Evolutionary conservation across 2,329 filamentous ascomycete genomes (phyloP).

Genomic region (Thelonectria blattea): DNA sequence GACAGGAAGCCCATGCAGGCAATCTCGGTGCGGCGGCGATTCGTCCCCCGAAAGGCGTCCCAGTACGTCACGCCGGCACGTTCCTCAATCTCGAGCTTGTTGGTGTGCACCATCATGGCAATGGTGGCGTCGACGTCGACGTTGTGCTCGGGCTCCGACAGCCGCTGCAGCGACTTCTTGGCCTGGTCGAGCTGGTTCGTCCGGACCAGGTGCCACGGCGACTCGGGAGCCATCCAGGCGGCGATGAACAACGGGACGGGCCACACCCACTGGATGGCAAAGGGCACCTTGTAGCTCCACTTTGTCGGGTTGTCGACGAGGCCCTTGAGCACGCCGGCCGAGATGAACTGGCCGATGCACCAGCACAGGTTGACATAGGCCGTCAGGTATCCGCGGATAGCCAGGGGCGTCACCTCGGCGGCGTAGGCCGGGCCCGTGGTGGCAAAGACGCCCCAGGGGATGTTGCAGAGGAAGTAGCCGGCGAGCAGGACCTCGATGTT

Average conservation of each 20-base stretch:
- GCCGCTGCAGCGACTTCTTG: constrained; percentile 40
- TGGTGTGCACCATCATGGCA: constrained; percentile 52
- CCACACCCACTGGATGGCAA: constrained; percentile 50
- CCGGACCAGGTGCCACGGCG: constrained; percentile 47
- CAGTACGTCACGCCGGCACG: constrained; percentile 47
- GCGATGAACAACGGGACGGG: constrained; percentile 43
- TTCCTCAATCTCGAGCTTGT: constrained; percentile 52
- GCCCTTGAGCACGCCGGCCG: constrained; percentile 48
- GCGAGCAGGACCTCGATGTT: constrained; percentile 50
- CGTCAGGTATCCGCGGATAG: constrained; percentile 51
- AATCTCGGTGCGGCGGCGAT: constrained; percentile 54
- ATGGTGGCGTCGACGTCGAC: constrained; percentile 46
- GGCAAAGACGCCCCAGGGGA: constrained; percentile 55
- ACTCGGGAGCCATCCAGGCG: constrained; percentile 45
- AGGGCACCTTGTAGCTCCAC: constrained; percentile 49
- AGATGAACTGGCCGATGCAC: constrained; percentile 51
- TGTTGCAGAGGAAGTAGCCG: constrained; percentile 53
- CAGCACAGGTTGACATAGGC: constrained; percentile 54
- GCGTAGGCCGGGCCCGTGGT: constrained; percentile 52
- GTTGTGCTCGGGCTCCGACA: constrained; percentile 42
- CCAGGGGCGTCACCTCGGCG: constrained; percentile 50
- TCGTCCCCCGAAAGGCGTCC: constrained; percentile 56
- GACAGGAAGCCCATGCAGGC: constrained; percentile 49
- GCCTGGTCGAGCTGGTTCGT: constrained; percentile 41
- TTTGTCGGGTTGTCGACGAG: constrained; percentile 43